A percentile compares a stretch with the other conserved stretches of the same genome.
Conservation (phyloP, 1,284 basidiomycete genomes). For the Serendipita sp. region DNA sequence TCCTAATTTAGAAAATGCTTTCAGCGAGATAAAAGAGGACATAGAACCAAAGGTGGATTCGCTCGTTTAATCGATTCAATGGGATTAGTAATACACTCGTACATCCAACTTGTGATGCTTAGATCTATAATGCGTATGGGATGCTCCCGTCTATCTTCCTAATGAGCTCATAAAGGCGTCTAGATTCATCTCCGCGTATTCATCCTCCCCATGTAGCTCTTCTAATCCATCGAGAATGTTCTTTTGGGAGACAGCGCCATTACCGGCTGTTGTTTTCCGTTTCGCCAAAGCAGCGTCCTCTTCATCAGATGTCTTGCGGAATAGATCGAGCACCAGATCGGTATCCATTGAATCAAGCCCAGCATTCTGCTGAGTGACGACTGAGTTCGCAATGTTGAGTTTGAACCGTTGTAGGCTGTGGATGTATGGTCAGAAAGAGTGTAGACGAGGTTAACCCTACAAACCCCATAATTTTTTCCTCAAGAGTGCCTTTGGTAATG, state of each 20-base stretch:
- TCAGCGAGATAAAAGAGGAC: not conserved
- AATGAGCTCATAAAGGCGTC: constrained; percentile 73
- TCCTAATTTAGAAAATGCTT: not conserved
- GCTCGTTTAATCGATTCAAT: not conserved
- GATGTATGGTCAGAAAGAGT: constrained; percentile 14
- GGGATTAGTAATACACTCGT: no score
- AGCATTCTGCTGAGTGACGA: constrained; percentile 95
- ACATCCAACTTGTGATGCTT: no score
- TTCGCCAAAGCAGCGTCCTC: constrained; percentile 39
- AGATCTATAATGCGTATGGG: no score
- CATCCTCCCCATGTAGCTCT: constrained; percentile 78
- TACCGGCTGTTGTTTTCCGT: constrained; percentile 39
- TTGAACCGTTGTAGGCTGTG: constrained; percentile 91
- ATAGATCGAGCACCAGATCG: constrained; percentile 89
- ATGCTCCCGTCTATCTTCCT: constrained; percentile 21
- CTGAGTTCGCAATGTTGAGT: constrained; percentile 90
- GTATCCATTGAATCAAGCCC: constrained; percentile 93
- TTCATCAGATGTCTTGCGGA: constrained; percentile 68
- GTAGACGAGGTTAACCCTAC: constrained; percentile 20
- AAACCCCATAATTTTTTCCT: constrained; percentile 99
- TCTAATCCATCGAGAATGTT: constrained; percentile 76
- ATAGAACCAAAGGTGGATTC: not conserved
- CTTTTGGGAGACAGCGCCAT: constrained; percentile 50
- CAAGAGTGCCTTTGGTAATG: constrained; percentile 91
- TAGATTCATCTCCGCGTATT: constrained; percentile 76